Percentiles rank a stretch among this genome's conserved stretches.
These are phyloP conservation scores for Globisporangium nunn DNA, from an alignment of 352 stramenopile species.

Conservation along the genomic window DNA sequence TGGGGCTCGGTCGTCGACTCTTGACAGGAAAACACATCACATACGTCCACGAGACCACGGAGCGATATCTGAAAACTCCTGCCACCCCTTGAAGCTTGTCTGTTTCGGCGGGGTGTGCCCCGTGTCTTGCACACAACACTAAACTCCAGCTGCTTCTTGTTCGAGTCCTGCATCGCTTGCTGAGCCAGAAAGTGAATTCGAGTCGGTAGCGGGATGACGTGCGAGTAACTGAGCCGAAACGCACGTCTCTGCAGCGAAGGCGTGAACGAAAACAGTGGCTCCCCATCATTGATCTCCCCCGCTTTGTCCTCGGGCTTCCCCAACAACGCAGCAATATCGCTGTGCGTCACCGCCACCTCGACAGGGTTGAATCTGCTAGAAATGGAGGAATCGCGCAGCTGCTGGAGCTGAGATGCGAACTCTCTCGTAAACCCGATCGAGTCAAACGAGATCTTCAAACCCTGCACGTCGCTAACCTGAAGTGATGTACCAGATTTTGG, in stretches of 20 bases:
- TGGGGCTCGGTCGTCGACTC: slow-evolving; percentile 4
- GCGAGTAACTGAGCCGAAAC: slow-evolving; percentile 30
- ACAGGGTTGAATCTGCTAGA: slow-evolving; percentile 47
- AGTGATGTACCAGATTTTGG: background rate
- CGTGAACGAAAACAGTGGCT: slow-evolving; percentile 30
- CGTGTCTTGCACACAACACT: slow-evolving; percentile 19
- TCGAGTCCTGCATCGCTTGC: background rate
- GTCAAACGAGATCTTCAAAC: slow-evolving; percentile 39
- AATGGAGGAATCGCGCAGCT: slow-evolving; percentile 37
- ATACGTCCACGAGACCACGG: slow-evolving; percentile 10
- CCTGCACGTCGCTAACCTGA: background rate
- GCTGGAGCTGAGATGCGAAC: slow-evolving; percentile 32
- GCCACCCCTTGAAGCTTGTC: slow-evolving; percentile 6
- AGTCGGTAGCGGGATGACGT: slow-evolving; percentile 16
- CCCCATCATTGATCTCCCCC: too few relatives aligned
- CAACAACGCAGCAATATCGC: slow-evolving; percentile 17
- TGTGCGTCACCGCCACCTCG: slow-evolving; percentile 34
- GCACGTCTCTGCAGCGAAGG: slow-evolving; percentile 41
- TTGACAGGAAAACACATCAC: slow-evolving; percentile 6
- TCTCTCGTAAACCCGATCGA: slow-evolving; percentile 28
- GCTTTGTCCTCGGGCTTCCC: background rate
- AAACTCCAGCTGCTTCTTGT: slow-evolving; percentile 17
- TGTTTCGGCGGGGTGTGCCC: slow-evolving; percentile 8
- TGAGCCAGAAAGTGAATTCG: background rate
- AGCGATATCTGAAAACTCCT: slow-evolving; percentile 12